Percentiles rank a stretch among this genome's conserved stretches.
These are phyloP conservation scores for Cephaloascus albidus DNA, from an alignment of 805 yeast genomes.

Conservation along the genomic window DNA sequence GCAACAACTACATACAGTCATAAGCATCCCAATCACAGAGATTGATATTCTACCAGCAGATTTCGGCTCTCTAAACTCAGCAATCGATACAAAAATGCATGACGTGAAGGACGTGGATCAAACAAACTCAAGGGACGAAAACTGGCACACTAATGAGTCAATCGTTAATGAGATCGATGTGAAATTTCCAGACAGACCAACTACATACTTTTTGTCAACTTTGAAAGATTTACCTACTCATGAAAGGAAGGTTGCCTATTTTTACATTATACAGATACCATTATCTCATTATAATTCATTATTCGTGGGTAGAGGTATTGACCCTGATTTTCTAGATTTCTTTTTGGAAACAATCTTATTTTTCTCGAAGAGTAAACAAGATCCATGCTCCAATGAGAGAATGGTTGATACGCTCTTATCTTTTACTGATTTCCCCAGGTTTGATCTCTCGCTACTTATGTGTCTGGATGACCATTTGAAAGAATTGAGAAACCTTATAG, in stretches of 20 bases:
- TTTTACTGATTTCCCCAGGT: conserved; percentile 25
- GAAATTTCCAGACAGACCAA: conserved; percentile 9
- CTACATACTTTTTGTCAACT: conserved; percentile 16
- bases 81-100: too few relatives aligned
- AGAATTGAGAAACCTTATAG: too few relatives aligned
- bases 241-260: conserved; percentile 19
- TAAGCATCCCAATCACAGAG: conserved; percentile 23
- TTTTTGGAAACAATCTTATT: conserved; percentile 24
- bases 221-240: conserved; percentile 16
- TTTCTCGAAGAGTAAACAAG: too few relatives aligned
- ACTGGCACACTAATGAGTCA: too few relatives aligned
- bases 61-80: too few relatives aligned
- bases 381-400: too few relatives aligned
- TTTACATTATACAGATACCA: conserved; percentile 22
- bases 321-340: conserved; percentile 36
- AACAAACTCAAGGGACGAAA: too few relatives aligned
- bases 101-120: too few relatives aligned
- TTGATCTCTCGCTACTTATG: conserved; percentile 22
- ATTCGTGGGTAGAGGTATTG: conserved; percentile 37
- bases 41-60: conserved; percentile 35
- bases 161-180: background rate
- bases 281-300: conserved; percentile 14
- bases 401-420: conserved; percentile 12
- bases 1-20: background rate
- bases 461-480: too few relatives aligned